Conservation (phyloP, 352 stramenopile genomes). For the Plasmopara viticola region DNA sequence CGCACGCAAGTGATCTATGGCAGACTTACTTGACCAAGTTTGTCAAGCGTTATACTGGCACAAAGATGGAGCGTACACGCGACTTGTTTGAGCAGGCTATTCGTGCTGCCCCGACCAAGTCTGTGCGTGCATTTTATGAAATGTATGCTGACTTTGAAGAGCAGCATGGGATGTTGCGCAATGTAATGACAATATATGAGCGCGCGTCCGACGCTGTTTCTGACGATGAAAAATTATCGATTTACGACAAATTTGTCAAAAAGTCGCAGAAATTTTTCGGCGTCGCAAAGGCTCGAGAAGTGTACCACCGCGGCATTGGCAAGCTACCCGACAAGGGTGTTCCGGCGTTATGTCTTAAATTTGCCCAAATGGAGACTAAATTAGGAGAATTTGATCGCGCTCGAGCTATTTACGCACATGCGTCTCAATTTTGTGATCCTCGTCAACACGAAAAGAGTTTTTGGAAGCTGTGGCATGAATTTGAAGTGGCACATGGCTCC, state of each 20-base stretch:
- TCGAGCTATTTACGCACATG: constrained; percentile 92
- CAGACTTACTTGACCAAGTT: constrained; percentile 94
- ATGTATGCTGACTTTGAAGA: constrained; percentile 97
- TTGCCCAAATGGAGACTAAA: constrained; percentile 94
- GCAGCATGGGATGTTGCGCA: constrained; percentile 92
- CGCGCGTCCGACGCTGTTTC: constrained; percentile 85
- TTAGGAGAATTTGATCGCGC: constrained; percentile 97
- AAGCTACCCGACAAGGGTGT: constrained; percentile 90
- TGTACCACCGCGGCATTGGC: constrained; percentile 95
- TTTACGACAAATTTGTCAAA: constrained; percentile 93
- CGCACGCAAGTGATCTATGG: constrained; percentile 95
- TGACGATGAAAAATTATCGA: constrained; percentile 87
- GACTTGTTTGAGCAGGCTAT: constrained; percentile 96
- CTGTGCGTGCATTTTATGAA: constrained; percentile 75
- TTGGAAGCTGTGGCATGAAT: constrained; percentile 95
- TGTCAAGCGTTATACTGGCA: constrained; percentile 91
- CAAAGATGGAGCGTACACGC: constrained; percentile 94
- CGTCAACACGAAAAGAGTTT: constrained; percentile 90
- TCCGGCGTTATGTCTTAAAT: constrained; percentile 92
- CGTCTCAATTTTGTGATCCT: constrained; percentile 96
- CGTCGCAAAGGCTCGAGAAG: constrained; percentile 91
- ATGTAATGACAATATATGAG: constrained; percentile 95
- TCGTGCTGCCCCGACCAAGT: constrained; percentile 74
- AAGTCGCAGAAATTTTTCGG: constrained; percentile 96
- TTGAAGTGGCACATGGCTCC: constrained; percentile 93